Percentiles rank a stretch among this genome's conserved stretches.
Conservation (phyloP, 2,329 filamentous ascomycete genomes). For the Chaetothyriales sp. region DNA sequence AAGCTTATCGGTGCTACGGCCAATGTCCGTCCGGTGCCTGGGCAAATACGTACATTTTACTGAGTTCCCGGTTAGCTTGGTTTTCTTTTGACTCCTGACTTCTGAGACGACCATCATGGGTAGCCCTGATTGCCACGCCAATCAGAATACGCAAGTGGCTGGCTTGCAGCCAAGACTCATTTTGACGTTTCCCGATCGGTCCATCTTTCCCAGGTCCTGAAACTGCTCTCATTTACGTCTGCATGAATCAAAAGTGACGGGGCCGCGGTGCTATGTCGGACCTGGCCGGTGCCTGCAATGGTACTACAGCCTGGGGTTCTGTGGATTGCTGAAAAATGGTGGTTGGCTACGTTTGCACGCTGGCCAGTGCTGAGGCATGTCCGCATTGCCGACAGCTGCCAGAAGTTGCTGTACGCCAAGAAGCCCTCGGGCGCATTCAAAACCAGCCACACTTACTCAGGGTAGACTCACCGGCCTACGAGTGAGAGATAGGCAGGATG, state of each 20-base stretch:
- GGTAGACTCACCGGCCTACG: background rate
- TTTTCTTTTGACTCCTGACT: background rate
- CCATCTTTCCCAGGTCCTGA: background rate
- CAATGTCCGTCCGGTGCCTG: background rate
- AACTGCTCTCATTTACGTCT: background rate
- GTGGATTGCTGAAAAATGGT: background rate
- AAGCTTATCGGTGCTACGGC: background rate
- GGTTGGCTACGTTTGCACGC: background rate
- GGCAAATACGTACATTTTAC: background rate
- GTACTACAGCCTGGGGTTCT: background rate
- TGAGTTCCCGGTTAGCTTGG: background rate
- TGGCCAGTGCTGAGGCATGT: background rate
- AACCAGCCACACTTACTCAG: background rate
- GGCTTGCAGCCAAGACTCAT: background rate
- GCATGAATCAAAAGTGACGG: background rate
- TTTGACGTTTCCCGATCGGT: no score
- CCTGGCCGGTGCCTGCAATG: background rate
- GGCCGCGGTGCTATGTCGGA: background rate
- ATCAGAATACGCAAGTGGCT: background rate
- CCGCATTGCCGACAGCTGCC: background rate
- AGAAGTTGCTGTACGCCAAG: background rate
- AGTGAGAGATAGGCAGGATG: background rate
- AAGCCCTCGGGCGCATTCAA: background rate
- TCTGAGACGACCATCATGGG: background rate
- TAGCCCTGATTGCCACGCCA: background rate